Conservation (phyloP, 768 basidiomycete species). For the Pleurotus tuber-regium region DNA sequence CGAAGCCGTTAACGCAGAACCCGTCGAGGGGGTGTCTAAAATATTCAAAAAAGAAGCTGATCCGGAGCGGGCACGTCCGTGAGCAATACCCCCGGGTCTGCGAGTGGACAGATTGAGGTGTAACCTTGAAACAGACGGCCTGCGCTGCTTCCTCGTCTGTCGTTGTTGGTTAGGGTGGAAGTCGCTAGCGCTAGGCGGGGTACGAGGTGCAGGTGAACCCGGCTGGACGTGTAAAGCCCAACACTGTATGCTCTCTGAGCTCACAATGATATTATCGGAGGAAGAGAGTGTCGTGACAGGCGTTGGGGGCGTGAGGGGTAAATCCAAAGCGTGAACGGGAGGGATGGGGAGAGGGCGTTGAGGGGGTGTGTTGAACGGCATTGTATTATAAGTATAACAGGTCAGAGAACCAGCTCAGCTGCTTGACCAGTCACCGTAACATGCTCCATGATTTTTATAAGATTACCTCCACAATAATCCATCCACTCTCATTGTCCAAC, state of each 20-base stretch:
- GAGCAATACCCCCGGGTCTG: constrained; percentile 28
- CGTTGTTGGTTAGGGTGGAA: constrained; percentile 13
- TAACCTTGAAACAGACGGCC: constrained; percentile 22
- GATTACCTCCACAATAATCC: no score
- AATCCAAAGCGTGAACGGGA: background rate
- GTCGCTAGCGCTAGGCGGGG: constrained; percentile 33
- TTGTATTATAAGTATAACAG: background rate
- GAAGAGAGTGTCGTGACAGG: background rate
- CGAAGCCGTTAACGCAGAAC: constrained; percentile 15
- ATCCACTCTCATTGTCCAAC: no score
- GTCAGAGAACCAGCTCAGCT: constrained; percentile 10
- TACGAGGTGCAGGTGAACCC: constrained; percentile 64
- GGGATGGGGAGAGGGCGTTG: constrained; percentile 2
- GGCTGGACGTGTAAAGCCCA: constrained; percentile 72
- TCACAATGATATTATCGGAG: background rate
- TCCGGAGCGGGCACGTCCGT: constrained; percentile 38
- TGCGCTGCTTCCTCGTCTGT: constrained; percentile 20
- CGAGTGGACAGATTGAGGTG: constrained; percentile 1
- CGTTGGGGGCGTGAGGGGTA: background rate
- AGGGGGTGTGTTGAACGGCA: background rate
- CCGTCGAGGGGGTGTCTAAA: constrained; percentile 40
- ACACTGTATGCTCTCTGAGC: constrained; percentile 35
- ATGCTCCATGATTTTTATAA: no score
- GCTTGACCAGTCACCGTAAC: no score
- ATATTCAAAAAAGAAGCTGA: constrained; percentile 40